A percentile compares a stretch with the other conserved stretches of the same genome.
Evolutionary conservation across 768 basidiomycete genomes (phyloP).

Genomic region (Podaxis sp.): DNA sequence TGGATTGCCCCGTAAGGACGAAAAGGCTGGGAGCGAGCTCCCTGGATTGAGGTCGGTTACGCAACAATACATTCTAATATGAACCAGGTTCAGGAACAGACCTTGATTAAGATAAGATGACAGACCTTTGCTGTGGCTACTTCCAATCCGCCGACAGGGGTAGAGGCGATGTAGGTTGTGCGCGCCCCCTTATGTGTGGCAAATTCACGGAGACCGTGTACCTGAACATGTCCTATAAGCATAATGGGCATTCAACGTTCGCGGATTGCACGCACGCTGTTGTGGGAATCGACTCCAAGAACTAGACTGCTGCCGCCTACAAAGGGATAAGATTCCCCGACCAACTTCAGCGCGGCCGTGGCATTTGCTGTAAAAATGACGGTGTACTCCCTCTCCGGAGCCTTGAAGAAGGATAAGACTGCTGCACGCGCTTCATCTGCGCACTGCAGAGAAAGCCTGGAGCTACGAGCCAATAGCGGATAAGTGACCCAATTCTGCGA

Average conservation of each 20-base stretch:
- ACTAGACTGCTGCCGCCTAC: conserved; percentile 55
- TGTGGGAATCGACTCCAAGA: conserved; percentile 78
- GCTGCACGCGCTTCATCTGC: conserved; percentile 70
- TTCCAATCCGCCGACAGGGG: conserved; percentile 65
- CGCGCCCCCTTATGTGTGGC: conserved; percentile 54
- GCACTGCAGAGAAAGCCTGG: conserved; percentile 63
- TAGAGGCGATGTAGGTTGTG: conserved; percentile 66
- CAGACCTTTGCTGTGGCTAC: conserved; percentile 57
- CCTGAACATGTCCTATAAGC: conserved; percentile 24
- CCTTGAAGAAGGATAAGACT: conserved; percentile 76
- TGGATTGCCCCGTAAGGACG: conserved; percentile 78
- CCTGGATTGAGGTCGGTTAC: conserved; percentile 45
- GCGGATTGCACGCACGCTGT: conserved; percentile 50
- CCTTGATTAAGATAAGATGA: neutral
- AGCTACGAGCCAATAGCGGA: conserved; percentile 41
- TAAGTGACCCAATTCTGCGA: neutral
- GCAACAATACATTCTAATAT: conserved; percentile 53
- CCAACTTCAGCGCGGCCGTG: conserved; percentile 74
- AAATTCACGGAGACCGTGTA: conserved; percentile 76
- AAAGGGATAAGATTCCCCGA: conserved; percentile 83
- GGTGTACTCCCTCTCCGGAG: conserved; percentile 68
- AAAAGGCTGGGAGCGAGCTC: conserved; percentile 59
- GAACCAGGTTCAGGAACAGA: neutral
- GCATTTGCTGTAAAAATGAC: conserved; percentile 85
- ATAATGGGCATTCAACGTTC: neutral